A percentile compares a stretch with the other conserved stretches of the same genome.
These are phyloP conservation scores for Zymoseptoria crescenta DNA, from an alignment of 2,329 filamentous ascomycete species.

Conservation along the genomic window DNA sequence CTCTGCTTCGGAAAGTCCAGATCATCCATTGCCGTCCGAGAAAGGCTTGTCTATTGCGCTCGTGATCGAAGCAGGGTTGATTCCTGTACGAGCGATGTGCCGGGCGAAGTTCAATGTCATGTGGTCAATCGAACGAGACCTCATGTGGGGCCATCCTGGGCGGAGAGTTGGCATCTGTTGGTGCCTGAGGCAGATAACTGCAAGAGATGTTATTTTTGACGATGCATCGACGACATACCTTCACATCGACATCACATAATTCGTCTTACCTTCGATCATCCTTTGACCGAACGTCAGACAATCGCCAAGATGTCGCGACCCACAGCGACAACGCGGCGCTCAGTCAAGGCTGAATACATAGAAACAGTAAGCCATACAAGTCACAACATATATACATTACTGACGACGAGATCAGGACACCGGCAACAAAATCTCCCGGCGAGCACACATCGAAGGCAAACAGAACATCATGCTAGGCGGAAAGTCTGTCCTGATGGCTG, in stretches of 20 bases:
- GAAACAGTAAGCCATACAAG: constrained; percentile 62
- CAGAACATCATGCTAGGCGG: constrained; percentile 97
- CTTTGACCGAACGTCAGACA: not conserved
- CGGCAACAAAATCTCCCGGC: constrained; percentile 95
- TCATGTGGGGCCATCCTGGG: not conserved
- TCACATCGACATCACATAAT: no score
- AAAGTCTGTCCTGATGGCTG: constrained; percentile 87
- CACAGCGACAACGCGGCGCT: constrained; percentile 42
- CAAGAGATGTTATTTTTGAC: not conserved
- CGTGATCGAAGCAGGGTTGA: not conserved
- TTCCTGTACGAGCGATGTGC: not conserved
- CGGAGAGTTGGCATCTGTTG: not conserved
- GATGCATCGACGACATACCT: no score
- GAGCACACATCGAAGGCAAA: constrained; percentile 83
- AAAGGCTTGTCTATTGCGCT: not conserved
- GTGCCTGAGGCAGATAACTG: not conserved
- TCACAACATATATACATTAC: not conserved
- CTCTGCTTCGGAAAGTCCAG: not conserved
- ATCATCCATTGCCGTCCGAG: not conserved
- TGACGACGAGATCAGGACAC: constrained; percentile 59
- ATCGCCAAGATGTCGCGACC: constrained; percentile 34
- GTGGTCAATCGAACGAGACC: not conserved
- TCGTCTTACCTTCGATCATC: not conserved
- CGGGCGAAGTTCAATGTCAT: not conserved
- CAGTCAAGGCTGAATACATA: constrained; percentile 85